Evolutionary conservation across 1,284 basidiomycete genomes (phyloP).

Genomic region (Jaminaea rosea): DNA sequence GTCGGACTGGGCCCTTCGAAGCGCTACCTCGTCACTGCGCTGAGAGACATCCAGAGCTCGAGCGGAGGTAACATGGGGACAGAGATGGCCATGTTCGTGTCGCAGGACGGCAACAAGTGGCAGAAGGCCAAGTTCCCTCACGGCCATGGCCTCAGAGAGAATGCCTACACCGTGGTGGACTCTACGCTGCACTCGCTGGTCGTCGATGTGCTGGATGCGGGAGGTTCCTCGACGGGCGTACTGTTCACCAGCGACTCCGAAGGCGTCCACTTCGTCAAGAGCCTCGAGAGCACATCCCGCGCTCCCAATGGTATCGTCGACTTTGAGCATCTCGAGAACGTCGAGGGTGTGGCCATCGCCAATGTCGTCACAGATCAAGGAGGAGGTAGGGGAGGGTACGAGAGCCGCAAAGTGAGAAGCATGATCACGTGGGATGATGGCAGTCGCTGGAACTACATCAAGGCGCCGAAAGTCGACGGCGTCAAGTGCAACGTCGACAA

Average conservation of each 20-base stretch:
- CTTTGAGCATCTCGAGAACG: slow-evolving; percentile 78
- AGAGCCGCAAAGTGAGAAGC: slow-evolving; percentile 61
- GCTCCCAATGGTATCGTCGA: slow-evolving; percentile 82
- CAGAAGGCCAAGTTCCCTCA: slow-evolving; percentile 60
- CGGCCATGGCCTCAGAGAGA: slow-evolving; percentile 69
- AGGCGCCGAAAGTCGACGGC: slow-evolving; percentile 58
- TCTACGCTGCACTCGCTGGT: slow-evolving; percentile 82
- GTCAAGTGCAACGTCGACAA: slow-evolving; percentile 60
- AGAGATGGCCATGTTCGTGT: slow-evolving; percentile 42
- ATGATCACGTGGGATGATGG: slow-evolving; percentile 87
- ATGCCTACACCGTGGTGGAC: slow-evolving; percentile 92
- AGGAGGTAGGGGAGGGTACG: slow-evolving; percentile 49
- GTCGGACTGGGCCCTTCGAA: slow-evolving; percentile 35
- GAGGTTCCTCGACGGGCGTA: slow-evolving; percentile 64
- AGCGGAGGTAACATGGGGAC: slow-evolving; percentile 6
- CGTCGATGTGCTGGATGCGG: slow-evolving; percentile 63
- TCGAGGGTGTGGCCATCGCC: slow-evolving; percentile 87
- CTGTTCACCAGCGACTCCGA: slow-evolving; percentile 89
- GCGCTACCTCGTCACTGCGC: slow-evolving; percentile 37
- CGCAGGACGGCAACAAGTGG: slow-evolving; percentile 33
- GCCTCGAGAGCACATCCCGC: slow-evolving; percentile 78
- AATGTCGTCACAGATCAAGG: slow-evolving; percentile 74
- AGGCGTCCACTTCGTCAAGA: slow-evolving; percentile 89
- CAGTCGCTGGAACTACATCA: slow-evolving; percentile 66
- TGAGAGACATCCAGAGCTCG: slow-evolving; percentile 25